Conservation (phyloP, 2,329 filamentous ascomycete species). For the Trichoderma polysporum region DNA sequence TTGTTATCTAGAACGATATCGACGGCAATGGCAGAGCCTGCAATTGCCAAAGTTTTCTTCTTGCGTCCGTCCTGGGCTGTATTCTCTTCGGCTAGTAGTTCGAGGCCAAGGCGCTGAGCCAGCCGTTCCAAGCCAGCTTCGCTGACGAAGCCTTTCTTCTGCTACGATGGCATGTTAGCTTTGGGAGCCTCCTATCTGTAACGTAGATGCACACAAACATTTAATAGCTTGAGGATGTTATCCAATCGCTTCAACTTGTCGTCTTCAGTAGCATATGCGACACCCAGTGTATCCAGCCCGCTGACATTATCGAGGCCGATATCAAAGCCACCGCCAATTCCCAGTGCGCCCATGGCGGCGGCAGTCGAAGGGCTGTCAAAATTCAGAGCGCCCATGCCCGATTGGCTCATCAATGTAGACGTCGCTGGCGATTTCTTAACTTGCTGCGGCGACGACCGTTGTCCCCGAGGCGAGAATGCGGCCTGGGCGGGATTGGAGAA, state of each 20-base stretch:
- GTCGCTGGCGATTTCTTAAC: conserved; percentile 63
- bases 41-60: conserved; percentile 58
- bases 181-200: not conserved
- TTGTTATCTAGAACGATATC: conserved; percentile 63
- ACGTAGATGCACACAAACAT: conserved; percentile 38
- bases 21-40: conserved; percentile 59
- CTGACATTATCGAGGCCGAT: conserved; percentile 53
- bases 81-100: conserved; percentile 59
- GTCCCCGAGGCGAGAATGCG: conserved; percentile 60
- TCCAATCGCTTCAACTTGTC: conserved; percentile 57
- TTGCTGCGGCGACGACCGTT: conserved; percentile 62
- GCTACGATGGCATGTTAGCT: conserved; percentile 27
- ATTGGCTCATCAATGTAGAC: conserved; percentile 46
- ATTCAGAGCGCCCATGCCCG: conserved; percentile 48
- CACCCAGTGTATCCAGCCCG: conserved; percentile 43
- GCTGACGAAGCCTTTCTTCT: conserved; percentile 64
- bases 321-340: conserved; percentile 51
- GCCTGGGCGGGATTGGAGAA: conserved; percentile 59
- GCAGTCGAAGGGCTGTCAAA: conserved; percentile 66
- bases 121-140: conserved; percentile 73
- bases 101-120: conserved; percentile 65
- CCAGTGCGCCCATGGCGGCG: conserved; percentile 58
- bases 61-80: conserved; percentile 48
- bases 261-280: conserved; percentile 48
- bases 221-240: conserved; percentile 49